Base-by-base conservation (phyloP, 352 stramenopile genomes). In the Plasmopara viticola region DNA sequence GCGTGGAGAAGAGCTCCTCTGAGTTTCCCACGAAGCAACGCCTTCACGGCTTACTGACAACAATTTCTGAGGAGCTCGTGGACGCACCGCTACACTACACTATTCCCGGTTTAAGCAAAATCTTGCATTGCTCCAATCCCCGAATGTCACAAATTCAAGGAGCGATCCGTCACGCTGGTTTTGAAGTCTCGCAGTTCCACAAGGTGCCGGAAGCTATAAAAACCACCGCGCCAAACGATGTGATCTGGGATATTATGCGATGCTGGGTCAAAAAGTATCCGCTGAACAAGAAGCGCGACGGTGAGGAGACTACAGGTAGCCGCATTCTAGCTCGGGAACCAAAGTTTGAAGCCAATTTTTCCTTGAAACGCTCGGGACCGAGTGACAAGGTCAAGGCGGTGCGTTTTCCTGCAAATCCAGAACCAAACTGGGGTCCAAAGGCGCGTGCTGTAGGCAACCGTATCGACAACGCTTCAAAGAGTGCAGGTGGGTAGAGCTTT, bases 181-280 rank as follows among this genome's bases (percentile, higher is more conserved):
- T 98, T 76, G 73, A 92, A 55, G 90, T 97, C 20, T 99, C 95
- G 58, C 94, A 97, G 54, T 98, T 97, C 56, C 97, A 99, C 74
- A 99, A 98, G 64, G 92, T 99, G 15, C 95, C 97, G 0, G 76
- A 97, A 29, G 96, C 96, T 33, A 79, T 99, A 53, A 99, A 99
- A 76, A 99, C 97, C 2, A 94, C 97, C 67, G 97, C 97, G 15
- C 97, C 97, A 4, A 97, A 96, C 66, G 70, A 95, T 51, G 87
- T 99, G 6, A 75, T 99, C 44, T 99, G 96, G 95, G 97, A 99
- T 70, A 91, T 99, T 51, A 91, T 99, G 74, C 78, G 95, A 57
- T 93, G 81, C 56, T 99, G 94, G 92, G 92, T 96, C 10, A 95
- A 97, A 65, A 85, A 96, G 50, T 78, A 98, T 76, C 95, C 95